Evolutionary conservation across 1,284 basidiomycete genomes (phyloP).

Genomic region (Cerrena zonata): DNA sequence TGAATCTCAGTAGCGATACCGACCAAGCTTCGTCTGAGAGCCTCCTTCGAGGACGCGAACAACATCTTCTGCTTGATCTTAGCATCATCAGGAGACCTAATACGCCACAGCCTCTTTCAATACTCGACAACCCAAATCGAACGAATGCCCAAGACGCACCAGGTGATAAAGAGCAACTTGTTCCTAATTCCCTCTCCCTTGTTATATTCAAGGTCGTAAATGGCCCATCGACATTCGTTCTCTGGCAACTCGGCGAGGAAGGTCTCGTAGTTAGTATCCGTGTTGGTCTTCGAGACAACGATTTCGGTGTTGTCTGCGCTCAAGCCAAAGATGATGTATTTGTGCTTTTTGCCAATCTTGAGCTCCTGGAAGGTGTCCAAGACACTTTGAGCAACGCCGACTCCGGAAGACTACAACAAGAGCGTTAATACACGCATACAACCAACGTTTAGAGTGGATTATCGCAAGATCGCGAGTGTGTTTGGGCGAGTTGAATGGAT

Average conservation of each 20-base stretch:
- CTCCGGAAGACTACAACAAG: slow-evolving; percentile 75
- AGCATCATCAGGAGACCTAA: slow-evolving; percentile 83
- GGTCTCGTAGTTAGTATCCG: slow-evolving; percentile 55
- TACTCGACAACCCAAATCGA: slow-evolving; percentile 11
- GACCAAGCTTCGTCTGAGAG: slow-evolving; percentile 66
- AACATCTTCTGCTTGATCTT: slow-evolving; percentile 94
- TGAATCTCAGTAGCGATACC: slow-evolving; percentile 81
- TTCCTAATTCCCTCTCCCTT: slow-evolving; percentile 79
- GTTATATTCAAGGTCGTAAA: slow-evolving; percentile 90
- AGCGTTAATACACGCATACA: too few relatives aligned
- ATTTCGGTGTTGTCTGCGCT: slow-evolving; percentile 68
- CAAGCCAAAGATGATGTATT: slow-evolving; percentile 85
- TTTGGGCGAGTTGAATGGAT: neutral
- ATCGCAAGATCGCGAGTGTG: neutral
- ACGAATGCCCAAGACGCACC: slow-evolving; percentile 41
- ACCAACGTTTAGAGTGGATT: neutral
- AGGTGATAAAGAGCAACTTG: slow-evolving; percentile 85
- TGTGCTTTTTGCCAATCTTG: slow-evolving; percentile 79
- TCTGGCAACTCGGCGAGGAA: slow-evolving; percentile 78
- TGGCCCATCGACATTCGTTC: slow-evolving; percentile 78
- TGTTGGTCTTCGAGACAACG: slow-evolving; percentile 61
- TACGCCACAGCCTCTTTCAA: neutral
- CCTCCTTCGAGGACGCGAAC: slow-evolving; percentile 88
- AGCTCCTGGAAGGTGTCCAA: slow-evolving; percentile 65
- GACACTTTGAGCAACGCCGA: slow-evolving; percentile 58